A percentile compares a stretch with the other conserved stretches of the same genome.
Conservation (phyloP, 108 stramenopile species). For the Nitzschia sp. region DNA sequence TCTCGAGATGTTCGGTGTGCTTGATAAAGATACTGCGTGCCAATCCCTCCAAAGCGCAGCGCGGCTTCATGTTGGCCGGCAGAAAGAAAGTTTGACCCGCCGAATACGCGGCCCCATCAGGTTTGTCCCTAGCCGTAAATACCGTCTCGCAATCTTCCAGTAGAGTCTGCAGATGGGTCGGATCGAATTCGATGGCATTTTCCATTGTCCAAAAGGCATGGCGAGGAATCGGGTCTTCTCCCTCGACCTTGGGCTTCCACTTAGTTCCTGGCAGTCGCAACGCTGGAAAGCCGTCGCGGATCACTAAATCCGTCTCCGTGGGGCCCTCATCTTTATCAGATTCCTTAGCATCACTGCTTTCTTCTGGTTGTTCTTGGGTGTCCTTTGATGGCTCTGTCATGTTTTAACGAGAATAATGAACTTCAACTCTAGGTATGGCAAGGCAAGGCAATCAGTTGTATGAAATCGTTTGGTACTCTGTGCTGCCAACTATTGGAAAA, state of each 20-base stretch:
- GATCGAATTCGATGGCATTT: slow-evolving; percentile 41
- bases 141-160: slow-evolving; percentile 71
- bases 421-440: too few species aligned
- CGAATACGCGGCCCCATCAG: slow-evolving; percentile 70
- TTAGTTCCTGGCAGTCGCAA: slow-evolving; percentile 25
- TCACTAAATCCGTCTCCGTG: slow-evolving; percentile 47
- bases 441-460: too few species aligned
- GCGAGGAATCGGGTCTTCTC: slow-evolving; percentile 65
- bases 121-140: slow-evolving; percentile 76
- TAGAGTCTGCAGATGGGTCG: slow-evolving; percentile 19
- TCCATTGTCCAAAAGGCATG: slow-evolving; percentile 61
- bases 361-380: too few species aligned
- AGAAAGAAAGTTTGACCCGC: slow-evolving; percentile 83
- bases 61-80: slow-evolving; percentile 74
- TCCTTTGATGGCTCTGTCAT: too few species aligned
- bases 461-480: too few species aligned
- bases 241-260: slow-evolving; percentile 29
- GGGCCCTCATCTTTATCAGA: slow-evolving; percentile 18
- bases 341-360: not conserved
- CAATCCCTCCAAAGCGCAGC: slow-evolving; percentile 83
- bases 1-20: slow-evolving; percentile 61
- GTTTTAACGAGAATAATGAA: too few species aligned
- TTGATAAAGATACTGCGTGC: slow-evolving; percentile 70
- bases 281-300: slow-evolving; percentile 59
- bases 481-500: too few species aligned